Base-by-base conservation (phyloP, 2,329 filamentous ascomycete genomes). In the Ceratocystis albifundus region DNA sequence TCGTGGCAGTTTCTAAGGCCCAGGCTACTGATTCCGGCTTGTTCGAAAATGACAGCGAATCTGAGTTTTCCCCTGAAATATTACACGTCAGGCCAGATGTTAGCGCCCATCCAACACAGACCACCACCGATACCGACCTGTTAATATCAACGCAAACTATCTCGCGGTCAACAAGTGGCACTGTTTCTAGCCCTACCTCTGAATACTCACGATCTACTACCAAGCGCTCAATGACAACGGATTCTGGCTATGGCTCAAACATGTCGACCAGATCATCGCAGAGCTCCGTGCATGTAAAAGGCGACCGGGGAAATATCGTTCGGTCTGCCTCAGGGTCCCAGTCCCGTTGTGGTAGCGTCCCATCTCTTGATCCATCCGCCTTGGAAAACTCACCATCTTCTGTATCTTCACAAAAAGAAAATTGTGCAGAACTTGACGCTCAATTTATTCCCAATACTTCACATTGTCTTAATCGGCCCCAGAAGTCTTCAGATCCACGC, bases 221-320 rank as follows among this genome's bases (percentile, higher is more conserved):
- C 65, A 73, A 79, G 4, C 73, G 83, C n/a, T 78, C 66, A 28
- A 62, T 79, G 41, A 84, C 84, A 69, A 79, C 81, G 48, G 83
- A 86, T 70, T 85, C 82, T 30, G 83, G 83, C 17, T 86, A 86
- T 70, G 82, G 82, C 70, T 86, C 83, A 6, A 84, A 80, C 70
- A 75, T 82, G 3, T 86, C 84, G 12, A 72, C 84, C 20, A 78
- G 80, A 48, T 85, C 83, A 0, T 77, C 81, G n/a, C 73, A 72
- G 30, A 75, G 72, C 65, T 74, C 76, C 25, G 71, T 73, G 7
- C 67, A 71, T 10, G 70, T 71, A 2, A 67, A 71, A 25, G 62
- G 68, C 1, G 73, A 75, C 20, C 73, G 71, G 66, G 70, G 72
- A 3, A 50, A 32, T 5, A 15, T 41, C 7, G 44, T 22, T 22